A percentile compares a stretch with the other conserved stretches of the same genome.
phyloP scores from a whole-genome alignment of 2,329 filamentous ascomycete species.

The Ophiostoma quercus region DNA sequence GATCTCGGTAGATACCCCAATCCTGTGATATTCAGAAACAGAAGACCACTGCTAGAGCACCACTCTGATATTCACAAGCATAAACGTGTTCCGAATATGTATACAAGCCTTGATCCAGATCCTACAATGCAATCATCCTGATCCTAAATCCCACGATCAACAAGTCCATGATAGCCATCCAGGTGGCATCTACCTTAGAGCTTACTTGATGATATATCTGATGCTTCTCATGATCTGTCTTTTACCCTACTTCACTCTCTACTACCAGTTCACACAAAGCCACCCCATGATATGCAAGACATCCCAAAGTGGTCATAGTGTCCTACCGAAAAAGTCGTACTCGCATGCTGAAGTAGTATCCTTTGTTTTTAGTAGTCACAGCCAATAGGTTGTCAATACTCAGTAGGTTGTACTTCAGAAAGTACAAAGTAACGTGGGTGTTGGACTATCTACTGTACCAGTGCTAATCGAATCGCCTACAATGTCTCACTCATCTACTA shows the following conservation, averaged over 20 bases:
- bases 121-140: background rate
- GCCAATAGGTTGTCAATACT: background rate
- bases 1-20: background rate
- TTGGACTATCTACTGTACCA: background rate
- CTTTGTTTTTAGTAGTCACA: background rate
- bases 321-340: background rate
- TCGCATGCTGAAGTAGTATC: background rate
- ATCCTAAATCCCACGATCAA: background rate
- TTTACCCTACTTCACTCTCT: background rate
- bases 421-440: background rate
- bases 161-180: background rate
- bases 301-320: conserved; percentile 7
- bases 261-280: background rate
- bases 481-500: background rate
- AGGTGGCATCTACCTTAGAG: background rate
- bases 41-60: too few relatives aligned
- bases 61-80: too few relatives aligned
- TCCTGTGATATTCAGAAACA: background rate
- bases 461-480: background rate
- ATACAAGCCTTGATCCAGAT: background rate
- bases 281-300: conserved; percentile 4
- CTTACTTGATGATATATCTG: too few relatives aligned
- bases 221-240: background rate
- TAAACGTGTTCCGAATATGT: background rate
- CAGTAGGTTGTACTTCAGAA: background rate